Evolutionary conservation across 768 basidiomycete species (phyloP), one percentile per base, ranked within the genome.

Genomic region (Leccinellum albellum): DNA sequence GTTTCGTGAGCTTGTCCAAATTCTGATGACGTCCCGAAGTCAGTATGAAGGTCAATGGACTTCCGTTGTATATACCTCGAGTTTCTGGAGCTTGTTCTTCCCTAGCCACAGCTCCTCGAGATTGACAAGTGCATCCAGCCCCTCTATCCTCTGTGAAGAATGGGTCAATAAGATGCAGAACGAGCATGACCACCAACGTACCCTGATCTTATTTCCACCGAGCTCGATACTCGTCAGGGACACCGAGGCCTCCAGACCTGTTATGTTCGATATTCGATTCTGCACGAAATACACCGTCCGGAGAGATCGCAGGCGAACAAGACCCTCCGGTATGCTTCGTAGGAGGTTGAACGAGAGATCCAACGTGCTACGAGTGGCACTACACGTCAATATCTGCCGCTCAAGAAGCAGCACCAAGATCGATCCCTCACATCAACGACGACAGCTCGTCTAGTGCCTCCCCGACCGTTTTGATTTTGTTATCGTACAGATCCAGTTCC

Each of bases 291-390:
- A 99, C 26, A 95, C 78, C 0, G 89, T 91, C 35, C 80, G 75
- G 31, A 99, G 78, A 4, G 82, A 79, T 4, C 73, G 75, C 3
- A 96, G 78, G 53, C 77, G 70, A 10, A 78, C 70, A 13, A 94
- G 70, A 7, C 78, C 74, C 44, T 87, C 84, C 1, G 91, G 88
- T 40, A 94, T 76, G 24, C 78, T 72, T 57, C 85, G 83, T 55
- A 98, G 73, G 26, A 96, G 79, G 75, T 99, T 99, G 81, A 97
- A 99, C 1, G 96, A 98, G 47, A 98, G 77, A 75, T 98, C 97
- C 51, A 99, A 77, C 10, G 82, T 78, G 31, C 95, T 98, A 59
- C 8, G 35, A 24, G 51, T n/a, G n/a, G n/a, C 24, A 21, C 33
- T 21, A 9, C 24, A 13, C 10, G 3, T 46, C 54, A 61, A 54